Base-by-base conservation (phyloP, 2,329 filamentous ascomycete species). In the Microcyclosporella mali region DNA sequence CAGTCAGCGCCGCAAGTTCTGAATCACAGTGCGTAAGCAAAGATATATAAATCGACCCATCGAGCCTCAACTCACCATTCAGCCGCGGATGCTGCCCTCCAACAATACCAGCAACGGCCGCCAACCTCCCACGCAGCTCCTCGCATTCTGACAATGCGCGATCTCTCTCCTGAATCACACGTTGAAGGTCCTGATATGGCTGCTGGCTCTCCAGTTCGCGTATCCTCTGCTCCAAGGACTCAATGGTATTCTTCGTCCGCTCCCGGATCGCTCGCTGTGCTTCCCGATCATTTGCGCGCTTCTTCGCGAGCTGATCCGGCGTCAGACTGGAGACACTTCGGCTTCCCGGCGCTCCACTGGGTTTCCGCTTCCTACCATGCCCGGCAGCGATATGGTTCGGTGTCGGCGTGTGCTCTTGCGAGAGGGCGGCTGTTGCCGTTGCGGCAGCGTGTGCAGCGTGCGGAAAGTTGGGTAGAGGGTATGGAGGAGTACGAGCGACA, bases 251-350 rank as follows among this genome's bases (percentile, higher is more conserved):
- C 67, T 83, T 87, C 19, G 86, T 92, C 42, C 87, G 79, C 68
- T 90, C 85, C 32, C 87, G 77, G 46, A 94, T 92, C 30, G 85
- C 86, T 37, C 87, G 78, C 63, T 94, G 87, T 21, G 87, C 88
- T 64, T 94, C 86, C 45, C 87, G 81, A 62, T 94, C 87, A 76
- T 95, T 95, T 58, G 87, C 86, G 51, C 89, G 77, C 71, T 95
- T 95, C 65, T 88, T 85, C 21, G 84, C 86, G 46, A 95, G 77
- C 67, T 95, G 89, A 49, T 89, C 85, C 4, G 88, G 85, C 9
- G 87, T 94, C 61, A 95, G 74, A 58, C 85, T 90, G 51, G 88
- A 87, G 43, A 94, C 88, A 51, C 85, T 88, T 53, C 88, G 79
- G 34, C 64, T 67, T 27, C 57, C 60, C 19, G 67, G 58, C 18